Base-by-base conservation (phyloP, 2,329 filamentous ascomycete species). In the Apiospora pterosperma region DNA sequence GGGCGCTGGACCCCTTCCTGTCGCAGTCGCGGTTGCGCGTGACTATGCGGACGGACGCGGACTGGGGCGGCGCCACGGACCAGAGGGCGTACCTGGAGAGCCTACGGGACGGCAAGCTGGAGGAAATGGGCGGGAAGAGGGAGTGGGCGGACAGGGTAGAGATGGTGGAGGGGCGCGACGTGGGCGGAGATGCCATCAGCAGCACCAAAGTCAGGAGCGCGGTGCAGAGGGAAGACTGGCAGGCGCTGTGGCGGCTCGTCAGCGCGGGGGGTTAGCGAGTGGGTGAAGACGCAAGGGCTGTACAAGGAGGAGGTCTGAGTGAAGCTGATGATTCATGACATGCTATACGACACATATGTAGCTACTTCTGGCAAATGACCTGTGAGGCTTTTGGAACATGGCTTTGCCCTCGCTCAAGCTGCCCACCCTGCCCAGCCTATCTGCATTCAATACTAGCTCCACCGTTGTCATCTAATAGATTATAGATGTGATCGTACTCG, bases 171-270 rank as follows among this genome's bases (percentile, higher is more conserved):
- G 85, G 81, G 0, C 67, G 69, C 16, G 77, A 77, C 6, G 16
- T 10, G 25, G 82, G 79, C 5, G 79, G 77, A 7, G 76, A 74
- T 3, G 66, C 73, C 19, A 80, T 88, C 42, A 88, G 85, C 67
- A 88, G 85, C 67, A 93, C 92, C 7, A 83, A 80, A 70, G 89
- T 90, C 55, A 81, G 91, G 61, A 81, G 83, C 36, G 84, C 87
- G 6, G 85, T 85, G 1, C 81, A 79, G 65, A 71, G 69, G 5
- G 73, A 76, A 12, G 81, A 85, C 52, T 83, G 77, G 80, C 77
- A 77, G 4, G 75, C 72, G 62, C 75, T 93, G 61, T 73, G 72
- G 21, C 71, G 72, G 63, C 71, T 92, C 67, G 88, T 92, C 38
- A 86, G 85, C 0, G 74, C 76, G 2, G n/a, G 81, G 81, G 2